Evolutionary conservation across 169 alveolate species (phyloP).

Genomic region (Plasmodium inui): DNA sequence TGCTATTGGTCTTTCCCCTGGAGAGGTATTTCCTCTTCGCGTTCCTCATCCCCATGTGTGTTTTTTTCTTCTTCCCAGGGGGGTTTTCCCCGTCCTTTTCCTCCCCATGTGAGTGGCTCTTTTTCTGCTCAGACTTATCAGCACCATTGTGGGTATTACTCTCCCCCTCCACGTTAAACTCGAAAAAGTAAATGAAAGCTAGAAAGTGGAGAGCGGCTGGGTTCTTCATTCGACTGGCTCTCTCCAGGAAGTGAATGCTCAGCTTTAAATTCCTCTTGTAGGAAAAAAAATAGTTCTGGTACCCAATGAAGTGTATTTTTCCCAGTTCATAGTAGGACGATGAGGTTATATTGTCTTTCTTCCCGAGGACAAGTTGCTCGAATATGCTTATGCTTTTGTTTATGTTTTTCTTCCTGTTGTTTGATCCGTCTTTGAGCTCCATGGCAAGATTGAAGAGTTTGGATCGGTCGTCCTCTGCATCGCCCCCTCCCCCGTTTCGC

Average conservation of each 20-base stretch:
- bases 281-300: constrained; percentile 32
- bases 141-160: not conserved
- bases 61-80: not conserved
- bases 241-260: constrained; percentile 34
- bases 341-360: constrained; percentile 42
- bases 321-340: constrained; percentile 64
- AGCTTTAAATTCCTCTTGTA: constrained; percentile 57
- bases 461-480: constrained; percentile 11
- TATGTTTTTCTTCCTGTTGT: constrained; percentile 35
- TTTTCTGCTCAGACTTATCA: not conserved
- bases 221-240: constrained; percentile 41
- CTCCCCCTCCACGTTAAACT: constrained; percentile 2
- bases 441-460: constrained; percentile 31
- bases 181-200: constrained; percentile 60
- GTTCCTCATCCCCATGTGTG: not conserved
- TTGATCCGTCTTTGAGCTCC: constrained; percentile 59
- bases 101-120: not conserved
- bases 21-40: not conserved
- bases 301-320: constrained; percentile 54
- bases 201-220: constrained; percentile 70
- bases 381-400: constrained; percentile 45
- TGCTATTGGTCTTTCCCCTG: not conserved
- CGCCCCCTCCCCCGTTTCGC: not conserved
- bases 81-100: not conserved
- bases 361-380: constrained; percentile 1